phyloP scores from a whole-genome alignment of 2,329 filamentous ascomycete species.

The Celoporthe dispersa region DNA sequence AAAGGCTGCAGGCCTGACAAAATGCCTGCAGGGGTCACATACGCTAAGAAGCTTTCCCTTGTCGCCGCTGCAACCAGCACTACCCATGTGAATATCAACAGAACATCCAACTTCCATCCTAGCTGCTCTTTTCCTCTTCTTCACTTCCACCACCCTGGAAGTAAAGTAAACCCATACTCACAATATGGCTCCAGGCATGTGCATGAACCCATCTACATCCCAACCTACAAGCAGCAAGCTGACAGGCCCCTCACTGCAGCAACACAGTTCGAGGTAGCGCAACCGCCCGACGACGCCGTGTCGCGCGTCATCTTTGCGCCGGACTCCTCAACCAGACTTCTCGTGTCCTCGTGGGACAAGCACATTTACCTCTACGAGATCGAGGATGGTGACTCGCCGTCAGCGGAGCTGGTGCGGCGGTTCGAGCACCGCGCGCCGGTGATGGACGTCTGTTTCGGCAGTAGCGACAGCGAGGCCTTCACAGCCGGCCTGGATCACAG shows the following conservation, averaged over 20 bases:
- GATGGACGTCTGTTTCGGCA: constrained; percentile 89
- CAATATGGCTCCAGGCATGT: constrained; percentile 49
- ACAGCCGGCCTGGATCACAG: constrained; percentile 85
- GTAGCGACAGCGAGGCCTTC: constrained; percentile 81
- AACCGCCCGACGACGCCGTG: constrained; percentile 84
- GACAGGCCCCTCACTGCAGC: constrained; percentile 43
- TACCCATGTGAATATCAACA: constrained; percentile 26
- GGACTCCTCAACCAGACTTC: constrained; percentile 70
- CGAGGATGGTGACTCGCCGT: constrained; percentile 58
- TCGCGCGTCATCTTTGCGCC: constrained; percentile 87
- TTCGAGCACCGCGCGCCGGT: constrained; percentile 85
- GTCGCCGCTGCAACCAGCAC: constrained; percentile 17
- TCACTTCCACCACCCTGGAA: neutral
- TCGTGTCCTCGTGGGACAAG: constrained; percentile 96
- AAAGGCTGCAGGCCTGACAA: constrained; percentile 5
- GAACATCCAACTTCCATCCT: neutral
- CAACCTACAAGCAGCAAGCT: constrained; percentile 22
- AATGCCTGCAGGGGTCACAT: constrained; percentile 25
- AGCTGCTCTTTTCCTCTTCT: neutral
- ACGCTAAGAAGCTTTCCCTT: constrained; percentile 22
- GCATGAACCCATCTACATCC: neutral
- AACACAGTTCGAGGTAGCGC: constrained; percentile 80
- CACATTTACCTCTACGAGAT: constrained; percentile 89
- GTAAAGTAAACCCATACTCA: neutral
- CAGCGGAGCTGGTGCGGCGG: constrained; percentile 69